These are phyloP conservation scores for Taiwanofungus camphoratus DNA, from an alignment of 1,284 basidiomycete species.

Conservation along the genomic window DNA sequence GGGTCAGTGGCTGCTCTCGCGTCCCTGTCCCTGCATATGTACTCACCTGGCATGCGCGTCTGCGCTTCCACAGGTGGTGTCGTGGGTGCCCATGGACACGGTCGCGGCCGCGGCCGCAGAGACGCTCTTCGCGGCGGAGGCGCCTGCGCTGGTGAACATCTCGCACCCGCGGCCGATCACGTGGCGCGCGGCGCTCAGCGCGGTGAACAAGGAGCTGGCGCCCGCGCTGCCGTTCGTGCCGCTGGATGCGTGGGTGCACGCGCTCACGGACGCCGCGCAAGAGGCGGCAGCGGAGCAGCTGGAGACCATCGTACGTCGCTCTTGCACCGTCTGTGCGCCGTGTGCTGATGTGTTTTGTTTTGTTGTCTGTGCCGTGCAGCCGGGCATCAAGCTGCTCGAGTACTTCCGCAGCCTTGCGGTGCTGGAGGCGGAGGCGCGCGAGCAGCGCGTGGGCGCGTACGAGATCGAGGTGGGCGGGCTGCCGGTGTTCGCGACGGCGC, in stretches of 20 bases:
- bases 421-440: neutral
- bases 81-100: conserved; percentile 15
- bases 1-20: conserved; percentile 11
- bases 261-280: neutral
- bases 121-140: conserved; percentile 1
- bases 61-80: conserved; percentile 4
- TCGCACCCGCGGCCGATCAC: conserved; percentile 11
- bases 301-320: neutral
- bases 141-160: conserved; percentile 13
- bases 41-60: too few relatives aligned
- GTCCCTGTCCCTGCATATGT: too few relatives aligned
- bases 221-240: neutral
- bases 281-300: conserved; percentile 2
- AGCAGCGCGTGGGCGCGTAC: neutral
- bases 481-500: conserved; percentile 8
- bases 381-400: conserved; percentile 13
- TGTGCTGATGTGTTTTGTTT: neutral
- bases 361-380: conserved; percentile 4
- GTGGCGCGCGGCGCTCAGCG: conserved; percentile 2
- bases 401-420: conserved; percentile 8
- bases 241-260: conserved; percentile 1
- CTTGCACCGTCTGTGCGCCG: too few relatives aligned
- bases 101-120: conserved; percentile 11
- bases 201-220: conserved; percentile 1
- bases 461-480: conserved; percentile 10